Evolutionary conservation across 176 grass and related monocot genomes (phyloP), one percentile per base, ranked within the genome.

Genomic region (Oryza brachyantha): DNA sequence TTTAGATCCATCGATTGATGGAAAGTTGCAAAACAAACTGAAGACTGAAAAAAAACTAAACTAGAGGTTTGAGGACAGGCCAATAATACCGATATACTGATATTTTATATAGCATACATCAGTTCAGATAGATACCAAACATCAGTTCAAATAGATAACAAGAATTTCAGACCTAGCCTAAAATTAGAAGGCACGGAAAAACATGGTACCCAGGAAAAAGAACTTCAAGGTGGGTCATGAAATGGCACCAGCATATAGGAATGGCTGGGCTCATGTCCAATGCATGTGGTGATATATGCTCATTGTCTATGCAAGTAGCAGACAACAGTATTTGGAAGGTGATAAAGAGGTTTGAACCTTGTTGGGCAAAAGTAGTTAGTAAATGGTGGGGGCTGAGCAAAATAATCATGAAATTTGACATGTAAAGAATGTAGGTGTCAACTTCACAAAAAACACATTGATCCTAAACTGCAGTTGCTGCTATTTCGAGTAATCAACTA

Each of bases 221-320:
- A 81, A 48, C 34, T 57, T 72, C 43, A 64, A 37, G 48, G 80
- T 79, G 67, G 61, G 28, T 73, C 28, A 41, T 59, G 13, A 68
- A 13, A 74, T 66, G 38, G 35, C 76, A 37, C 29, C 39, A 87
- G 37, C 29, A 61, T 7, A 12, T 61, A 68, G 68, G 67, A 24
- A 24, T 39, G 40, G 52, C 7, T 60, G 41, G 17, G 45, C 25
- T 74, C 50, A 48, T 79, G 35, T 7, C 10, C 39, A 78, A 85
- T 71, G 31, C 27, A 83, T 66, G 43, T 60, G 45, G 28, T 68
- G 66, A 29, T 13, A 13, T 79, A 43, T 70, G 39, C 52, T 13
- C 50, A 32, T 58, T 35, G 34, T 39, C 50, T 37, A 84, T 68
- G 75, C 81, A 84, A 57, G n/a, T 24, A 57, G 48, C 48, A 52